A percentile compares a stretch with the other conserved stretches of the same genome.
These are phyloP conservation scores for Pythium monospermum DNA, from an alignment of 352 stramenopile species.

Conservation along the genomic window DNA sequence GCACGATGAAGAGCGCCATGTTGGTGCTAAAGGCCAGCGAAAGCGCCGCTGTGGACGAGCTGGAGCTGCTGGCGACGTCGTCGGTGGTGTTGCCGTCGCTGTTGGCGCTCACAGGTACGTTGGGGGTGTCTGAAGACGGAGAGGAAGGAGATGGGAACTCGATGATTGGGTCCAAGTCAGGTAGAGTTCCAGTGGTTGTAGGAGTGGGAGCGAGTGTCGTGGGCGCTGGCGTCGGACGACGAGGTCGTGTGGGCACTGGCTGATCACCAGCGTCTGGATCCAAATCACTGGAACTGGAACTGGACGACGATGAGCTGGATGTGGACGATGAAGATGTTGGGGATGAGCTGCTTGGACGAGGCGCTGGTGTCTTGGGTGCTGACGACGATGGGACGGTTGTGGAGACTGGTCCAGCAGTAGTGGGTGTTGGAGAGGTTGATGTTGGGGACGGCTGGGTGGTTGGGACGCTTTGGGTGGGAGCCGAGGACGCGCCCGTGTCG, in stretches of 20 bases:
- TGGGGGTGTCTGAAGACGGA: background rate
- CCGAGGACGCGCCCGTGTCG: no score
- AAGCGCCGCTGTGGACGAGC: no score
- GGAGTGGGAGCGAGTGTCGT: background rate
- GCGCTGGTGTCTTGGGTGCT: background rate
- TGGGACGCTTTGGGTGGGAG: no score
- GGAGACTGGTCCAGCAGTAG: background rate
- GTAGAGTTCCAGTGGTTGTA: no score
- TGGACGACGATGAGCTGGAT: constrained; percentile 1
- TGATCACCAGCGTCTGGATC: constrained; percentile 7
- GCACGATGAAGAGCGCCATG: constrained; percentile 4
- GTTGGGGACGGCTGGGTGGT: background rate
- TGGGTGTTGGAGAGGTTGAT: background rate
- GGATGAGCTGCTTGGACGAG: background rate
- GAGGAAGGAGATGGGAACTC: background rate
- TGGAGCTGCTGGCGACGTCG: background rate
- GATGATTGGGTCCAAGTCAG: background rate
- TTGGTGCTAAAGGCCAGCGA: constrained; percentile 3
- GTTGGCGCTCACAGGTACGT: background rate
- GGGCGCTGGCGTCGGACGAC: no score
- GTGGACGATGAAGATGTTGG: background rate
- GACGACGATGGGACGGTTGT: background rate
- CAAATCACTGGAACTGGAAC: background rate
- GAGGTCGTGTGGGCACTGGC: background rate
- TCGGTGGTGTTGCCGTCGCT: background rate